Conservation (phyloP, 2,329 filamentous ascomycete genomes). For the Acrodontium crateriforme region DNA sequence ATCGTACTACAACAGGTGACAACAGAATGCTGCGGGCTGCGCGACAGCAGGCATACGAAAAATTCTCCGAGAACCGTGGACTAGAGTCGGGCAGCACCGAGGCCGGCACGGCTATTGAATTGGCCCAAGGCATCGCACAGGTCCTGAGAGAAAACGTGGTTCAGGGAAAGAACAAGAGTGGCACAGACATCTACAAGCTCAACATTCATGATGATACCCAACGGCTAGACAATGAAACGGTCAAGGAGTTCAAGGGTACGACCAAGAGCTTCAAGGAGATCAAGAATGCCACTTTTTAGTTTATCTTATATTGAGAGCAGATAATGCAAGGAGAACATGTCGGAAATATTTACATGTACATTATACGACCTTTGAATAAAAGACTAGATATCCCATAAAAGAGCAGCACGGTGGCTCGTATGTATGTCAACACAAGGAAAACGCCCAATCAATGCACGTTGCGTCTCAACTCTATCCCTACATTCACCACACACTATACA, state of each 20-base stretch:
- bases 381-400: no score
- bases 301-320: no score
- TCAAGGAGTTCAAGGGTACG: constrained; percentile 47
- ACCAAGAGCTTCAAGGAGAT: constrained; percentile 27
- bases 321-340: no score
- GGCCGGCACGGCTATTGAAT: constrained; percentile 50
- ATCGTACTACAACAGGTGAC: background rate
- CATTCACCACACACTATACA: no score
- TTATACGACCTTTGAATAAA: no score
- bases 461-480: no score
- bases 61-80: constrained; percentile 55
- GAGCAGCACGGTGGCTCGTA: no score
- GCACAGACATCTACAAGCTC: constrained; percentile 40
- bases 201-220: constrained; percentile 86
- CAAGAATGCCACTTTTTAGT: constrained; percentile 20
- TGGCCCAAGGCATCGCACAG: constrained; percentile 70
- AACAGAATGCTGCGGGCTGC: background rate
- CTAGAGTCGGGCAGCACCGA: constrained; percentile 46
- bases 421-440: no score
- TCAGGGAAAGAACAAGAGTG: constrained; percentile 44
- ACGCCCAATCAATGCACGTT: no score
- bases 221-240: constrained; percentile 80
- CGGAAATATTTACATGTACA: no score
- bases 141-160: constrained; percentile 77
- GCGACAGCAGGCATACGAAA: constrained; percentile 44